phyloP scores from a whole-genome alignment of 2,329 filamentous ascomycete genomes.

The Atkinsonella texensis region DNA sequence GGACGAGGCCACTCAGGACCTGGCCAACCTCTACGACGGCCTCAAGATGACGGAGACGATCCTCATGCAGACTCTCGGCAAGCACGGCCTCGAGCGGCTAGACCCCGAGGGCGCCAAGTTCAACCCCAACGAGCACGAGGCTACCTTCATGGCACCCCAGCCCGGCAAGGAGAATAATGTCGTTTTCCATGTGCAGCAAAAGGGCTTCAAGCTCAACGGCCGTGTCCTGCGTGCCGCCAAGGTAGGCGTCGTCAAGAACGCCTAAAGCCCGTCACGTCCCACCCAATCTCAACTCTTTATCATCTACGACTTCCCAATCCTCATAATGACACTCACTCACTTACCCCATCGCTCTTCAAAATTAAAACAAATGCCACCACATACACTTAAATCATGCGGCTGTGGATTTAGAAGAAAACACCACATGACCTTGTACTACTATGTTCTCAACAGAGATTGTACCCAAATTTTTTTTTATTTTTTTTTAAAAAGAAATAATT shows the following conservation, averaged over 20 bases:
- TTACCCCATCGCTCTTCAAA: background rate
- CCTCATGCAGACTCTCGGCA: constrained; percentile 76
- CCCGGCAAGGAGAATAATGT: constrained; percentile 79
- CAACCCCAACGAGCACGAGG: constrained; percentile 93
- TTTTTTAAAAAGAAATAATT: background rate
- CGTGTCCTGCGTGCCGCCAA: constrained; percentile 83
- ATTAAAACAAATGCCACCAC: constrained; percentile 1
- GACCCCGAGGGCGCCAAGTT: constrained; percentile 78
- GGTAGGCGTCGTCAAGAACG: constrained; percentile 90
- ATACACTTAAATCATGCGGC: background rate
- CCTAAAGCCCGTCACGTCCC: constrained; percentile 18
- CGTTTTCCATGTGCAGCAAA: constrained; percentile 87
- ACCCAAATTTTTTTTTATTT: too few relatives aligned
- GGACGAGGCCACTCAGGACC: constrained; percentile 51
- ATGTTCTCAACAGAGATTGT: too few relatives aligned
- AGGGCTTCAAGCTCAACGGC: constrained; percentile 91
- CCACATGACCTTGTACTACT: constrained; percentile 11
- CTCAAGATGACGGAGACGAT: constrained; percentile 92
- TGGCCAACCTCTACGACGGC: constrained; percentile 72
- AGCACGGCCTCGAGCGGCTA: constrained; percentile 87
- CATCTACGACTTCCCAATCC: background rate
- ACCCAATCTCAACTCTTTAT: background rate
- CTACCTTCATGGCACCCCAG: constrained; percentile 85
- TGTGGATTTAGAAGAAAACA: background rate
- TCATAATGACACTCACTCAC: background rate